phyloP scores from a whole-genome alignment of 345 rosid genomes.

The Barbarea vulgaris region DNA sequence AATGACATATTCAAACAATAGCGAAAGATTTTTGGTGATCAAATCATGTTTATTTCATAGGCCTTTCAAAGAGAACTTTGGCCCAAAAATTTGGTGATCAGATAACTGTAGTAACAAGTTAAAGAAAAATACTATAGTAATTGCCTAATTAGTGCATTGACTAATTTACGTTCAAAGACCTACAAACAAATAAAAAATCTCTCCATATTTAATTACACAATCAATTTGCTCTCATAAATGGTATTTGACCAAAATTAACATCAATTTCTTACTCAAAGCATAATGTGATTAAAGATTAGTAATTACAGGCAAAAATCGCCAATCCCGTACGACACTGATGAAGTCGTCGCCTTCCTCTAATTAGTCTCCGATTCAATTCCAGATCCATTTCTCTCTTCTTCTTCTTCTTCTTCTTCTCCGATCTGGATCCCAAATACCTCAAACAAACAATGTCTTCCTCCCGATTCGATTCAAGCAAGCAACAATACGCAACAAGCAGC shows the following conservation, averaged over 20 bases:
- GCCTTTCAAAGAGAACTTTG: too few relatives aligned
- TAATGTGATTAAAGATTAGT: neutral
- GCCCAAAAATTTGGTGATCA: too few relatives aligned
- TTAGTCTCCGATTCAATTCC: conserved; percentile 26
- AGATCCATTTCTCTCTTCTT: conserved; percentile 35
- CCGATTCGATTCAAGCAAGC: conserved; percentile 50
- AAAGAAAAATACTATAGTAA: too few relatives aligned
- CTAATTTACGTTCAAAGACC: too few relatives aligned
- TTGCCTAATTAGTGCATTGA: too few relatives aligned
- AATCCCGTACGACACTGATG: conserved; percentile 35
- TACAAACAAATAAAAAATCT: too few relatives aligned
- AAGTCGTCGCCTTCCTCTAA: conserved; percentile 38
- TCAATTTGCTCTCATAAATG: neutral
- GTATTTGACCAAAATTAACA: conserved; percentile 27
- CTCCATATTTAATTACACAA: too few relatives aligned
- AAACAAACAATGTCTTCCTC: conserved; percentile 38
- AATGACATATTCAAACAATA: too few relatives aligned
- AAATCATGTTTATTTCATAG: too few relatives aligned
- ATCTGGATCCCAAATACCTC: conserved; percentile 13
- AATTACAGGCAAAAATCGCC: neutral
- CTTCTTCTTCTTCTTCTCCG: conserved; percentile 24
- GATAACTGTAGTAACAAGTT: too few relatives aligned
- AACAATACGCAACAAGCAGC: conserved; percentile 68
- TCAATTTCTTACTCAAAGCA: neutral
- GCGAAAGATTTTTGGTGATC: too few relatives aligned